Evolutionary conservation across 129 eudicot species (phyloP).

Genomic region (Helichrysum umbraculigerum): DNA sequence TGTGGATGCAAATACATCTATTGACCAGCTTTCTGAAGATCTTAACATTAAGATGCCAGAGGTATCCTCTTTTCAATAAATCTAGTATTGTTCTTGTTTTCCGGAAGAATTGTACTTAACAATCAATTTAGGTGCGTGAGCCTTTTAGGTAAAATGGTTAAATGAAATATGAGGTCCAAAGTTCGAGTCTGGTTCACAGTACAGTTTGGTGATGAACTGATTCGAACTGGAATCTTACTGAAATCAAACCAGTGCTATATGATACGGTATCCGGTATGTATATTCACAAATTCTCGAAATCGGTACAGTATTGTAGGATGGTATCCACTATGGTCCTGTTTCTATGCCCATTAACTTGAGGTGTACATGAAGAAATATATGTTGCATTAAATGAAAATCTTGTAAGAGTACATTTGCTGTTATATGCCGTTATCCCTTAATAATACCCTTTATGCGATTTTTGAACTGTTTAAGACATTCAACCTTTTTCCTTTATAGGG

Average conservation of each 20-base stretch:
- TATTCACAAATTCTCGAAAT: not conserved
- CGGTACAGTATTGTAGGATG: not conserved
- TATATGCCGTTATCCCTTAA: not conserved
- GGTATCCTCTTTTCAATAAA: conserved; percentile 38
- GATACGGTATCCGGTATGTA: not conserved
- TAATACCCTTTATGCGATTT: not conserved
- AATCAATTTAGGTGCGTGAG: not conserved
- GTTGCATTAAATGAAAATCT: not conserved
- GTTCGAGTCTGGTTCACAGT: not conserved
- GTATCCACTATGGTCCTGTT: not conserved
- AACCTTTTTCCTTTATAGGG: not conserved
- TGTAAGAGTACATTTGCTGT: no score
- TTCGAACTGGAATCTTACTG: not conserved
- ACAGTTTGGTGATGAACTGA: not conserved
- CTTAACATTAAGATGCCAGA: conserved; percentile 91
- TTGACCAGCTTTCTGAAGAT: conserved; percentile 95
- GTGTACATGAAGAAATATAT: not conserved
- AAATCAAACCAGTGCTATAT: no score
- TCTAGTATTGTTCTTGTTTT: not conserved
- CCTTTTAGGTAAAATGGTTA: not conserved
- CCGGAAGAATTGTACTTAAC: not conserved
- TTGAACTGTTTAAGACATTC: not conserved
- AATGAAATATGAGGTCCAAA: not conserved
- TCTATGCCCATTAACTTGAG: not conserved
- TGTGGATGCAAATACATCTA: conserved; percentile 96